Base-by-base conservation (phyloP, 352 stramenopile species). In the Blastocystis sp. region DNA sequence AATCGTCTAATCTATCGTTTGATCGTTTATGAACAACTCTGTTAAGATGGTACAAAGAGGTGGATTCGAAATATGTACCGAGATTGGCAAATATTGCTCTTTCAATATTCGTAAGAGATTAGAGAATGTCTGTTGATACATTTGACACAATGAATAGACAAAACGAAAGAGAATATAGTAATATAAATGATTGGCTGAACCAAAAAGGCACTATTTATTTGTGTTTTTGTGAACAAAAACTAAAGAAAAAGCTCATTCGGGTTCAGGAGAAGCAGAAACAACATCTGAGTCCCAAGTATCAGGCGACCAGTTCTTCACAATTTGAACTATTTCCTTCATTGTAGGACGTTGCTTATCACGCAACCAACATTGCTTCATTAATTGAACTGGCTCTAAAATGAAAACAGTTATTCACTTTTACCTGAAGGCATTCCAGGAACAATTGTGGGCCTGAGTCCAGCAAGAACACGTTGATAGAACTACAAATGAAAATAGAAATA, bases 321-420 rank as follows among this genome's bases (percentile, higher is more conserved):
- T 43, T 49, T 83, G 27, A 52, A 83, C 71, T 21, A 83, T 49
- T 21, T 83, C 71, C 71, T 83, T 83, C 71, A 83, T 83, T n/a
- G 71, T 83, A 1, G 71, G 71, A 43, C 71, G 43, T 0, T 83
- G 21, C 54, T 83, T 83, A 56, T 83, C 71, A n/a, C 5, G 21
- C 9, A 65, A n/a, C 71, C 71, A 83, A 49, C 71, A 83, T 37
- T 43, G 19, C 27, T 66, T 57, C 71, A 83, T 83, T 32, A 83
- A 29, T 12, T 83, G 5, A 14, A 61, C 49, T 16, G 71, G 71
- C 21, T 83, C 71, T 83, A 83, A n/a, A 21, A 24, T 56, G 63
- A 52, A 83, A 11, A n/a, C 24, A 12, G 11, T 1, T 19, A 0
- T 14, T 16, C 9, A 14, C 6, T n/a, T 16, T 27, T 29, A 83